These are phyloP conservation scores for Metschnikowia anglica DNA, from an alignment of 805 yeast genomes.

Conservation along the genomic window DNA sequence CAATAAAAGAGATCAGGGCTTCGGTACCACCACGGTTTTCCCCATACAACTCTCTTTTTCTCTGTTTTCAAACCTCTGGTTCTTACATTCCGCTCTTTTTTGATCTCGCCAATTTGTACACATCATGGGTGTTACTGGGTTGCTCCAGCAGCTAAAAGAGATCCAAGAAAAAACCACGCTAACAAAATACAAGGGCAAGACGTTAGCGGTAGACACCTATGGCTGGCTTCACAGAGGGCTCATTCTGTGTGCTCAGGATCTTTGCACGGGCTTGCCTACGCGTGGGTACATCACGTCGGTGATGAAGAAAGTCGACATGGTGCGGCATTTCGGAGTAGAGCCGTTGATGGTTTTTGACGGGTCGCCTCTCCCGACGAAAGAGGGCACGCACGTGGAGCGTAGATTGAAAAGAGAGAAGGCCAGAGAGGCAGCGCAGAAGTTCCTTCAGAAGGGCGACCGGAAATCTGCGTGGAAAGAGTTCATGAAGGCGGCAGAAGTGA, in stretches of 20 bases:
- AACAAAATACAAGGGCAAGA: slow-evolving; percentile 64
- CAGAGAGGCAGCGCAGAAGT: slow-evolving; percentile 51
- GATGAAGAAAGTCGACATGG: slow-evolving; percentile 62
- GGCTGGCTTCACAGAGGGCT: slow-evolving; percentile 95
- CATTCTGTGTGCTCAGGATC: slow-evolving; percentile 77
- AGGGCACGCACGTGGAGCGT: slow-evolving; percentile 68
- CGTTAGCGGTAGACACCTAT: slow-evolving; percentile 90
- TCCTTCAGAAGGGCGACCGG: slow-evolving; percentile 52
- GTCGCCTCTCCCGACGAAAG: slow-evolving; percentile 76
- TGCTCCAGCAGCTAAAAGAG: slow-evolving; percentile 74
- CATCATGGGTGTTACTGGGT: slow-evolving; percentile 79
- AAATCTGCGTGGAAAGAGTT: slow-evolving; percentile 64
- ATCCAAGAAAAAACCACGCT: slow-evolving; percentile 63
- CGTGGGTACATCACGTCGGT: slow-evolving; percentile 70
- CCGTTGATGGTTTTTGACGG: slow-evolving; percentile 96
- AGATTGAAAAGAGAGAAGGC: slow-evolving; percentile 56
- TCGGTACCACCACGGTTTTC: too few species aligned
- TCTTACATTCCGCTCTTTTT: not conserved
- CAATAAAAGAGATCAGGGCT: too few species aligned
- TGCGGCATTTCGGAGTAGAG: slow-evolving; percentile 63
- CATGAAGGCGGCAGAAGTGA: slow-evolving; percentile 79
- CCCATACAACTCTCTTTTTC: not conserved
- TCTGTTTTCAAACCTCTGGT: not conserved
- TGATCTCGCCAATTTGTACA: not conserved
- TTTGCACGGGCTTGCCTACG: slow-evolving; percentile 71